These are phyloP conservation scores for Cladosporium sp. DNA, from an alignment of 2,329 filamentous ascomycete genomes.

Conservation along the genomic window DNA sequence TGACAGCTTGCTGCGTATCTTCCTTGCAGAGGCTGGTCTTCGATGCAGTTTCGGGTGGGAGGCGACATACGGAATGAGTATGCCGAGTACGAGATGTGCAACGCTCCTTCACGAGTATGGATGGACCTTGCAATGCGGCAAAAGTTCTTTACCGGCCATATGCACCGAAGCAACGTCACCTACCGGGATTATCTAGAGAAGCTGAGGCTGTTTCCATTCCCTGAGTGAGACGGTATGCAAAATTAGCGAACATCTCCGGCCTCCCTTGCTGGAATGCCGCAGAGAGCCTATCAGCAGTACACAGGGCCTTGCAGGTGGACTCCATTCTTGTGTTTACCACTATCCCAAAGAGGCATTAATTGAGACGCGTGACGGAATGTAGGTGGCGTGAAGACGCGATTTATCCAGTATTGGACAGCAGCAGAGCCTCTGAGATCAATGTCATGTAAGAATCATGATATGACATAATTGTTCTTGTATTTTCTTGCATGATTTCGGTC, in stretches of 20 bases:
- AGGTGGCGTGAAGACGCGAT: conserved; percentile 4
- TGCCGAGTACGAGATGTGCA: conserved; percentile 23
- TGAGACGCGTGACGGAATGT: conserved; percentile 9
- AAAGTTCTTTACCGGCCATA: conserved; percentile 18
- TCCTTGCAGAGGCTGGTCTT: conserved; percentile 29
- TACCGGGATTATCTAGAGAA: conserved; percentile 11
- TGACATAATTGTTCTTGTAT: no score
- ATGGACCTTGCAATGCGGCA: conserved; percentile 16
- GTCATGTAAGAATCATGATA: no score
- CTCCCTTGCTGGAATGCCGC: conserved; percentile 24
- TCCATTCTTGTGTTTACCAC: conserved; percentile 19
- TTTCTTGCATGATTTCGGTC: no score
- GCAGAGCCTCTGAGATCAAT: not conserved
- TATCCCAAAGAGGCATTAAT: not conserved
- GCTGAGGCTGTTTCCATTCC: conserved; percentile 27
- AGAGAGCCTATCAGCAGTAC: conserved; percentile 8
- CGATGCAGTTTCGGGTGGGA: conserved; percentile 14
- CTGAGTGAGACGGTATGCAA: conserved; percentile 24
- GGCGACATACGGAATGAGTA: conserved; percentile 23
- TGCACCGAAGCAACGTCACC: conserved; percentile 6
- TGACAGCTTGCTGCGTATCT: conserved; percentile 13
- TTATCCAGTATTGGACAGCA: not conserved
- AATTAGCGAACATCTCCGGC: conserved; percentile 26
- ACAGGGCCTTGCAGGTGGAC: conserved; percentile 17
- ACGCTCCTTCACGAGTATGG: conserved; percentile 17